phyloP scores from a whole-genome alignment of 1,139 yeast species.

The Debaryomyces sp. region DNA sequence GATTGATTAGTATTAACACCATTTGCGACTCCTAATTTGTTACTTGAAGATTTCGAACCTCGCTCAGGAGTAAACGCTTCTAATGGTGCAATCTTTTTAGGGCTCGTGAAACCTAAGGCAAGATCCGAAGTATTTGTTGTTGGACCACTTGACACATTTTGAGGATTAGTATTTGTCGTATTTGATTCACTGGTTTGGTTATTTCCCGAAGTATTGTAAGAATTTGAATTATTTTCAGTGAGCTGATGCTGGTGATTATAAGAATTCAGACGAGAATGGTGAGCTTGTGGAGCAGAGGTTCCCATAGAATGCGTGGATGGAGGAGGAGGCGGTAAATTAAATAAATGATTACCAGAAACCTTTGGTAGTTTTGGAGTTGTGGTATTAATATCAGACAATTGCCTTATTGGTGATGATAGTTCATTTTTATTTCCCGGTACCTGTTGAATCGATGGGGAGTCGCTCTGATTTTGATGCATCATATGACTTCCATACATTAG shows the following conservation, averaged over 20 bases:
- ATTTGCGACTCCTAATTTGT: slow-evolving; percentile 22
- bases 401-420: slow-evolving; percentile 40
- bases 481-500: slow-evolving; percentile 16
- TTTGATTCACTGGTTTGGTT: slow-evolving; percentile 20
- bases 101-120: slow-evolving; percentile 46
- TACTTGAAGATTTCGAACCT: slow-evolving; percentile 48
- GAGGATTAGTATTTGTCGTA: slow-evolving; percentile 12
- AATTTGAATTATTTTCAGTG: slow-evolving; percentile 10
- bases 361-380: slow-evolving; percentile 43
- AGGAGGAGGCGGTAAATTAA: slow-evolving; percentile 41
- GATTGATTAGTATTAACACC: slow-evolving; percentile 44
- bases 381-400: slow-evolving; percentile 24
- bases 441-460: slow-evolving; percentile 10
- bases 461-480: slow-evolving; percentile 15
- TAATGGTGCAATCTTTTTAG: slow-evolving; percentile 62
- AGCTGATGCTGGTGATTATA: slow-evolving; percentile 20
- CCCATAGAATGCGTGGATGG: slow-evolving; percentile 19
- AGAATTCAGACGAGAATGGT: slow-evolving; percentile 34
- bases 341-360: slow-evolving; percentile 30
- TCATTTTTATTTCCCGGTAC: slow-evolving; percentile 19
- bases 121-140: slow-evolving; percentile 32
- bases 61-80: slow-evolving; percentile 87
- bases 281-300: slow-evolving; percentile 21
- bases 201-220: slow-evolving; percentile 15
- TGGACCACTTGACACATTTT: slow-evolving; percentile 14